Evolutionary conservation across 306 rosid species (phyloP).

Genomic region (Citrullus mucosospermus): DNA sequence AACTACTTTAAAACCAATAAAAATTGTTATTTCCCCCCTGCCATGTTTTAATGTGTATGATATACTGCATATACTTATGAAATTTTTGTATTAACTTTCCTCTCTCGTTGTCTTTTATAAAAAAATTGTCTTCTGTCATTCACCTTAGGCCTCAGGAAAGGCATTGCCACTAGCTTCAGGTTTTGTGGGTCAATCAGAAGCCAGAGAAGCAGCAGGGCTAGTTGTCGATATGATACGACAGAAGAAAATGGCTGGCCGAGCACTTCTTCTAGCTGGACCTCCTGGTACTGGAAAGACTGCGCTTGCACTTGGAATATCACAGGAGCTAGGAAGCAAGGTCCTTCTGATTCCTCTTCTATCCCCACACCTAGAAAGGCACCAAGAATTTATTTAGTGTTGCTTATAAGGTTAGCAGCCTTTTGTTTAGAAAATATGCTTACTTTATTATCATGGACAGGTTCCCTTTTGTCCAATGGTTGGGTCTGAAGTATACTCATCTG

Average conservation of each 20-base stretch:
- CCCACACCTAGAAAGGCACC: neutral
- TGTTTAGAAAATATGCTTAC: neutral
- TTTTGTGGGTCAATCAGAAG: conserved; percentile 91
- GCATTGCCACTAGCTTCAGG: conserved; percentile 78
- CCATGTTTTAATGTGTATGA: neutral
- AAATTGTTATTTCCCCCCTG: neutral
- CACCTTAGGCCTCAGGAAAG: conserved; percentile 46
- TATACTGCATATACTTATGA: neutral
- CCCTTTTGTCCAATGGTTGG: conserved; percentile 99
- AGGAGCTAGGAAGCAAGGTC: conserved; percentile 98
- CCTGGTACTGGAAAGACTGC: conserved; percentile 99
- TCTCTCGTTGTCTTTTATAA: neutral
- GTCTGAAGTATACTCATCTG: conserved; percentile 88
- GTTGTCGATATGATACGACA: conserved; percentile 91
- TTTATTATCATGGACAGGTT: conserved; percentile 30
- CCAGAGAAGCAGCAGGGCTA: conserved; percentile 87
- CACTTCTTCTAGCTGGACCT: conserved; percentile 94
- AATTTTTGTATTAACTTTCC: neutral
- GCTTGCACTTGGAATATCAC: conserved; percentile 81
- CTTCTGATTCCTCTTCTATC: neutral
- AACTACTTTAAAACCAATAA: neutral
- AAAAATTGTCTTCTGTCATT: neutral
- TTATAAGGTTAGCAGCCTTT: neutral
- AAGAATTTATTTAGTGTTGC: neutral
- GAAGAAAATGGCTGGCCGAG: conserved; percentile 97